Conservation (phyloP, 1,139 yeast species). For the Waltiozyma sp. region DNA sequence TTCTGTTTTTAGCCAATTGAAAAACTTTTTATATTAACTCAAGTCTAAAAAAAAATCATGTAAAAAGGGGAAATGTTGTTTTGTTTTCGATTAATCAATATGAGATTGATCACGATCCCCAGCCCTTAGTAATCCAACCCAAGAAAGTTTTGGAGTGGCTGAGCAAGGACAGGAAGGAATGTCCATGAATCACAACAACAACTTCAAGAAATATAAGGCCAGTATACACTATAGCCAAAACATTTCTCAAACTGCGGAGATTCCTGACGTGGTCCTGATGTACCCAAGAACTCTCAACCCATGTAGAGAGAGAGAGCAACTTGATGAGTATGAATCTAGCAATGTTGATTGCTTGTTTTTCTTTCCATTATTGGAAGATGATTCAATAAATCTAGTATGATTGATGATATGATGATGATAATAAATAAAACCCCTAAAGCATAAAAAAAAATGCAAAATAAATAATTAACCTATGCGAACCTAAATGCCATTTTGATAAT, state of each 20-base stretch:
- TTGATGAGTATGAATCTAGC: too few relatives aligned
- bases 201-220: not conserved
- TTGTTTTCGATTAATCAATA: not conserved
- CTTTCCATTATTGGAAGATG: too few relatives aligned
- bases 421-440: constrained; percentile 1
- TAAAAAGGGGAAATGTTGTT: constrained; percentile 1
- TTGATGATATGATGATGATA: not conserved
- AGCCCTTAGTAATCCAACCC: not conserved
- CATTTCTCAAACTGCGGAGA: not conserved
- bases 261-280: not conserved
- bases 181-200: not conserved
- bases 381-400: not conserved
- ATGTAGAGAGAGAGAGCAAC: too few relatives aligned
- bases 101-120: not conserved
- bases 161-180: not conserved
- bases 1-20: not conserved
- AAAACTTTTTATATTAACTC: not conserved
- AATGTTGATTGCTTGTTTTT: too few relatives aligned
- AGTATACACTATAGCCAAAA: not conserved
- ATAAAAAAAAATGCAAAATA: constrained; percentile 8
- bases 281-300: too few relatives aligned
- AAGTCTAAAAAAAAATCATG: constrained; percentile 2
- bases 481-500: constrained; percentile 18
- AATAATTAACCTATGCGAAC: constrained; percentile 8
- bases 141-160: too few relatives aligned